phyloP scores from a whole-genome alignment of 208 protist genomes.

The Leishmania martiniquensis region DNA sequence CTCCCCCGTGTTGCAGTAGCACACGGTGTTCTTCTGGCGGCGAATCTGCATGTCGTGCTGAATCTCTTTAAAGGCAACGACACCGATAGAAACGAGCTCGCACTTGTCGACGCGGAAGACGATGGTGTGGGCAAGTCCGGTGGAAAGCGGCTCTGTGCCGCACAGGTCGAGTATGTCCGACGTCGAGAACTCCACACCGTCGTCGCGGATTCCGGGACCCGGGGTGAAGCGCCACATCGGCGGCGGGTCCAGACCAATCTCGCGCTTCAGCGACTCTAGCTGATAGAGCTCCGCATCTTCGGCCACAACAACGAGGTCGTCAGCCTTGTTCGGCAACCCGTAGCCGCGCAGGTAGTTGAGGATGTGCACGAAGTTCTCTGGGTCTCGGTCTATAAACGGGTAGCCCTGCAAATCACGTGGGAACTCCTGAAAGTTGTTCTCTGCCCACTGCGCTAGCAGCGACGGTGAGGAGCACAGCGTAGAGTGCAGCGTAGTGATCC shows the following conservation, averaged over 20 bases:
- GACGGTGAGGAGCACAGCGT: constrained; percentile 75
- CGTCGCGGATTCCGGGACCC: constrained; percentile 69
- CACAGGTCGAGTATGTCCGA: constrained; percentile 77
- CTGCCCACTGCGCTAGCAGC: constrained; percentile 59
- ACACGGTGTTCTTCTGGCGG: constrained; percentile 56
- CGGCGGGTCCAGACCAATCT: constrained; percentile 56
- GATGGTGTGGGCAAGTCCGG: constrained; percentile 49
- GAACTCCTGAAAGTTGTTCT: constrained; percentile 62
- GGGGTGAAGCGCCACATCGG: constrained; percentile 69
- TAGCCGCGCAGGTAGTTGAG: constrained; percentile 90
- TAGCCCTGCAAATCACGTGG: constrained; percentile 74
- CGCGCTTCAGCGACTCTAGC: constrained; percentile 48
- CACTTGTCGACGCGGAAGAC: constrained; percentile 78
- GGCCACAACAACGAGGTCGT: constrained; percentile 71
- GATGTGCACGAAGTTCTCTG: constrained; percentile 72
- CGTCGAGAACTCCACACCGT: constrained; percentile 70
- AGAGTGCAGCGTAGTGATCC: constrained; percentile 68
- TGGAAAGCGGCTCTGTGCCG: constrained; percentile 67
- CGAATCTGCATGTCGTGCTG: constrained; percentile 59
- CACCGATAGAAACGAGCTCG: constrained; percentile 70
- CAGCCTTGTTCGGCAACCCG: constrained; percentile 59
- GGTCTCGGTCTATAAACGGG: constrained; percentile 88
- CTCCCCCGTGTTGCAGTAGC: constrained; percentile 86
- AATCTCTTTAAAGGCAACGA: constrained; percentile 53
- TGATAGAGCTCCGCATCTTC: constrained; percentile 79